Evolutionary conservation across 2,329 filamentous ascomycete genomes (phyloP).

Genomic region (Fusarium sacchari): DNA sequence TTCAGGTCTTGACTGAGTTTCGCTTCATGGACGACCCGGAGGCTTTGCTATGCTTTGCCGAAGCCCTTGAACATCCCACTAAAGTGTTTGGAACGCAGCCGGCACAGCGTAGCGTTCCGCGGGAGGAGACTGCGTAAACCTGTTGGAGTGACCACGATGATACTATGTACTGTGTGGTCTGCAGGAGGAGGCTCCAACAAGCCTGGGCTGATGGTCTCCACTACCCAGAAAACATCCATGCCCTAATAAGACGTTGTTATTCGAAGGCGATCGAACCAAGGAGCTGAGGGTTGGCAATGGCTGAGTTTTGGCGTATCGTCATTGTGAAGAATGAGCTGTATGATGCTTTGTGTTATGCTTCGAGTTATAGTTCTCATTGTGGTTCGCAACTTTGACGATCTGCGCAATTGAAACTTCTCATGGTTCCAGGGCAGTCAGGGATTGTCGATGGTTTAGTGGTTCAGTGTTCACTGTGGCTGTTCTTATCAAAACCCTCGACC

Average conservation of each 20-base stretch:
- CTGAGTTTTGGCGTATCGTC: conserved; percentile 9
- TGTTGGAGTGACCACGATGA: conserved; percentile 18
- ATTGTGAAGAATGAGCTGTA: conserved; percentile 5
- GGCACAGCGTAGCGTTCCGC: conserved; percentile 24
- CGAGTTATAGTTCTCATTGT: background rate
- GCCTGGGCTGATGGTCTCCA: conserved; percentile 35
- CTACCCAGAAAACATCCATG: conserved; percentile 27
- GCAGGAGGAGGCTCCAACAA: conserved; percentile 31
- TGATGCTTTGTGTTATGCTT: background rate
- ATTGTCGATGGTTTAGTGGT: conserved; percentile 2
- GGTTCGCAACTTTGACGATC: conserved; percentile 8
- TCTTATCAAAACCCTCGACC: conserved; percentile 29
- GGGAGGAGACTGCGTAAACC: conserved; percentile 23
- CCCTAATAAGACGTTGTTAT: conserved; percentile 28
- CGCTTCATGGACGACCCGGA: background rate
- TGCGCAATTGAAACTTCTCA: conserved; percentile 30
- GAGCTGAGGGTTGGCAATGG: conserved; percentile 11
- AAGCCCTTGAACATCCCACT: conserved; percentile 27
- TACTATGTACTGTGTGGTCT: conserved; percentile 18
- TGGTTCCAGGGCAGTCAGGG: conserved; percentile 22
- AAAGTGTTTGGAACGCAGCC: conserved; percentile 32
- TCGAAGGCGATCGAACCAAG: conserved; percentile 28
- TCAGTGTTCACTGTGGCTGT: conserved; percentile 21
- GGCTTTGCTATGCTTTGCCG: conserved; percentile 23
- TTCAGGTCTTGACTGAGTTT: conserved; percentile 21